Conservation (phyloP, 768 basidiomycete genomes). For the Mycena alexandri region DNA sequence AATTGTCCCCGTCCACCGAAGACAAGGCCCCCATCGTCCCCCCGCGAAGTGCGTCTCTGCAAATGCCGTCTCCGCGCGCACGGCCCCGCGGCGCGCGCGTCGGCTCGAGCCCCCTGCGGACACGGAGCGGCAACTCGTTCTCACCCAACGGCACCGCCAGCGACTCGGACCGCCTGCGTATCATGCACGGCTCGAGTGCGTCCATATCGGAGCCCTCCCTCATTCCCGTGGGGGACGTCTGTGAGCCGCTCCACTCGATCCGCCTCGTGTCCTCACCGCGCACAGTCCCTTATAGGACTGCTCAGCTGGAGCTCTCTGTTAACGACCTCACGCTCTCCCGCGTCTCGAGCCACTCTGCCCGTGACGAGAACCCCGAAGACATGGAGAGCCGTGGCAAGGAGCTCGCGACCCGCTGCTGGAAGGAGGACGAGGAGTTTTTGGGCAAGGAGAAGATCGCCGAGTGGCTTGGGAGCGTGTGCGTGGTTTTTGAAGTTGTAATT, state of each 20-base stretch:
- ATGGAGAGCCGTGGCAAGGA: constrained; percentile 76
- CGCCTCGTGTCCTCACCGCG: constrained; percentile 31
- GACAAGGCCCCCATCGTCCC: constrained; percentile 54
- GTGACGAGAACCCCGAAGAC: constrained; percentile 66
- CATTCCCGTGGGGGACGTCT: constrained; percentile 62
- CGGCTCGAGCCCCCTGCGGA: constrained; percentile 58
- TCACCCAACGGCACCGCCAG: constrained; percentile 43
- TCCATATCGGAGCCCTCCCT: constrained; percentile 90
- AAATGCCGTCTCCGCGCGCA: constrained; percentile 51
- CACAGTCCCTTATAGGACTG: constrained; percentile 42
- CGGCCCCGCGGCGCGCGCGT: constrained; percentile 44
- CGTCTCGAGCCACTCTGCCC: constrained; percentile 56
- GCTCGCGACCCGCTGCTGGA: constrained; percentile 84
- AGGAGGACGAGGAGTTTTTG: constrained; percentile 87
- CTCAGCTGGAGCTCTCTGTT: constrained; percentile 55
- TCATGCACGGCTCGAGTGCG: constrained; percentile 79
- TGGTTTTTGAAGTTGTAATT: constrained; percentile 39
- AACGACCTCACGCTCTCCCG: constrained; percentile 62
- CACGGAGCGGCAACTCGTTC: constrained; percentile 54
- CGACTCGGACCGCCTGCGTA: constrained; percentile 61
- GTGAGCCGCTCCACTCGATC: constrained; percentile 53
- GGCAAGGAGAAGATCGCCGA: constrained; percentile 94
- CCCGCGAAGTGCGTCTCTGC: constrained; percentile 65
- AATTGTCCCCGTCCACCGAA: constrained; percentile 45
- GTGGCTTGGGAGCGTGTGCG: constrained; percentile 94